Conservation (phyloP, 768 basidiomycete species). For the Rossbeevera mucosa region DNA sequence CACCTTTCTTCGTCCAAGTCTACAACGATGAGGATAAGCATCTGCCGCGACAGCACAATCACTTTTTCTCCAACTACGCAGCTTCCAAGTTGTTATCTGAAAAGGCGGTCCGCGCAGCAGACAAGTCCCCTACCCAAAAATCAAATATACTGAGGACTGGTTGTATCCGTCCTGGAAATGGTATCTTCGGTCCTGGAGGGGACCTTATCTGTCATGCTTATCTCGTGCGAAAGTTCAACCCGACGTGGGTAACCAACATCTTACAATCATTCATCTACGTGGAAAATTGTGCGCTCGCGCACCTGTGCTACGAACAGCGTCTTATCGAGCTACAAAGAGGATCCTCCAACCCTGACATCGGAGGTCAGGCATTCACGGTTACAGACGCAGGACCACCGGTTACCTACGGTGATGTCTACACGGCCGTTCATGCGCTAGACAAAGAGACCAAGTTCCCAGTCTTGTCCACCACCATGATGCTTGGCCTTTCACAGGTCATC, state of each 20-base stretch:
- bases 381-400: conserved; percentile 61
- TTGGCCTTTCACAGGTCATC: conserved; percentile 55
- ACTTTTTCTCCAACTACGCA: conserved; percentile 79
- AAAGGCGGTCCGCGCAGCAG: conserved; percentile 38
- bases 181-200: conserved; percentile 70
- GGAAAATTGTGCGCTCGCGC: conserved; percentile 70
- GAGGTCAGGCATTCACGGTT: conserved; percentile 65
- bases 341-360: conserved; percentile 53
- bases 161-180: conserved; percentile 74
- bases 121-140: conserved; percentile 33
- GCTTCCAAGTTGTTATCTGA: conserved; percentile 61
- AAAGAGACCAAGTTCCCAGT: conserved; percentile 52
- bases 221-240: conserved; percentile 54
- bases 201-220: conserved; percentile 65
- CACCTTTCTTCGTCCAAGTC: conserved; percentile 54
- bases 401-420: conserved; percentile 62
- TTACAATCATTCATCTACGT: conserved; percentile 68
- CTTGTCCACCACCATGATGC: conserved; percentile 60
- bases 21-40: conserved; percentile 56
- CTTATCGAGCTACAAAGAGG: conserved; percentile 51
- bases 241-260: conserved; percentile 55
- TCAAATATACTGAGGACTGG: conserved; percentile 53
- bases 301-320: conserved; percentile 68
- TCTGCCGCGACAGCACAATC: conserved; percentile 49
- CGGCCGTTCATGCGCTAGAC: conserved; percentile 50